Percentiles rank a stretch among this genome's conserved stretches.
Evolutionary conservation across 108 stramenopile species (phyloP).

Genomic region (Cyclotella choctawhatcheeana): DNA sequence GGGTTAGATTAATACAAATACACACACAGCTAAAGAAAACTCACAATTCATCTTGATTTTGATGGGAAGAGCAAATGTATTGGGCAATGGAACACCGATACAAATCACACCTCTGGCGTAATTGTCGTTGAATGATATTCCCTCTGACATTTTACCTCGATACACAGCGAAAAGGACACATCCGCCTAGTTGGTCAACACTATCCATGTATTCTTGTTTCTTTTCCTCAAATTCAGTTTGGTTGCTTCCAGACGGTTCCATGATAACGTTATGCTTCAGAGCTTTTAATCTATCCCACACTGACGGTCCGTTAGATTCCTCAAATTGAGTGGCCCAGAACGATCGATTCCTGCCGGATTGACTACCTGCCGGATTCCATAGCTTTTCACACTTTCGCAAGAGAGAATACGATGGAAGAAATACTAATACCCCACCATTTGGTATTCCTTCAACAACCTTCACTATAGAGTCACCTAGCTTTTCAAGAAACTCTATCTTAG

Average conservation of each 20-base stretch:
- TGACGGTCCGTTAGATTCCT: constrained; percentile 16
- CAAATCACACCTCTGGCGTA: constrained; percentile 83
- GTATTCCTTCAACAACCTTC: constrained; percentile 59
- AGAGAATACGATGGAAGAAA: constrained; percentile 75
- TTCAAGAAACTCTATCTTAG: constrained; percentile 49
- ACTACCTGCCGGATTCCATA: constrained; percentile 54
- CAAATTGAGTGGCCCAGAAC: constrained; percentile 18
- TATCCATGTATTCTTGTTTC: constrained; percentile 55
- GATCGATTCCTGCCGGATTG: constrained; percentile 13
- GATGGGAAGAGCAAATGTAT: constrained; percentile 45
- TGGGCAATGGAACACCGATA: constrained; percentile 79
- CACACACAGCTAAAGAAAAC: too few species aligned
- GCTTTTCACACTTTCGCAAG: constrained; percentile 59
- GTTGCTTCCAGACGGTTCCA: constrained; percentile 61
- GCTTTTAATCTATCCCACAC: constrained; percentile 57
- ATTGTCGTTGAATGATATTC: constrained; percentile 86
- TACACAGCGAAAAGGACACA: constrained; percentile 88
- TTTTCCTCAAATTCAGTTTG: constrained; percentile 72
- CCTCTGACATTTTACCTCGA: constrained; percentile 85
- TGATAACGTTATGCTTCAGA: constrained; percentile 68
- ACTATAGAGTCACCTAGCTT: constrained; percentile 76
- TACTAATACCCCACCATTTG: constrained; percentile 72
- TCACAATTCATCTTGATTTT: constrained; percentile 74
- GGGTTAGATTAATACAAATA: too few species aligned
- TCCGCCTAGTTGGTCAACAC: constrained; percentile 52